Evolutionary conservation across 1,284 basidiomycete species (phyloP), one percentile per base, ranked within the genome.

Genomic region (Cryptococcus sp.): DNA sequence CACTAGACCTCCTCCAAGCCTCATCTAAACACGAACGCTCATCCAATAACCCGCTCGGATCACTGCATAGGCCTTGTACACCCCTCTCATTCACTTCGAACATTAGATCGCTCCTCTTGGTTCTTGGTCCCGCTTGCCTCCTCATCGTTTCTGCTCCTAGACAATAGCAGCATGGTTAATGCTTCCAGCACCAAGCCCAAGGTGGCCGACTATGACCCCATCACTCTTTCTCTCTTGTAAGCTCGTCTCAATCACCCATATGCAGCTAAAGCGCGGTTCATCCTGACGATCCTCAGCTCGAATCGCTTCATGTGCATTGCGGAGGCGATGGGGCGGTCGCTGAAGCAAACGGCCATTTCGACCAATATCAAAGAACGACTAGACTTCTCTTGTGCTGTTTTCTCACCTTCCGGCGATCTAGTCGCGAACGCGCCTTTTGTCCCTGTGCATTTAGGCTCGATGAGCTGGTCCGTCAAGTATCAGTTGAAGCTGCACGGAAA

Each of bases 361-460:
- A 62, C 61, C 38, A 67, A 67, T 50, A 73, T 73, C 65, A 73
- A 73, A 57, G 74, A 76, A 57, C 67, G 74, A 11, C 67, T 76
- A 40, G 79, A 80, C 64, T 82, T 77, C 39, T 73, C 69, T 4
- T 80, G 81, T 56, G 82, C 82, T 1, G 72, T 83, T 48, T 83
- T 83, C 65, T 71, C 73, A n/a, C 80, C 81, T 0, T 76, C 79
- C 0, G 70, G 67, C 13, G 62, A 65, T 42, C 73, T 83, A 3
- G 80, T 83, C 20, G 81, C 81, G 55, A 83, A 83, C 59, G 82
- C 81, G 1, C 81, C 81, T 0, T 78, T 80, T 64, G 63, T 82
- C 41, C 82, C 82, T 27, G 81, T 82, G 20, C 81, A 82, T 56
- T 74, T 83, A 1, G 82, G 81, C 25, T 66, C 67, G 15, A 73